Conservation (phyloP, 1,284 basidiomycete species). For the Wallemia ichthyophaga region DNA sequence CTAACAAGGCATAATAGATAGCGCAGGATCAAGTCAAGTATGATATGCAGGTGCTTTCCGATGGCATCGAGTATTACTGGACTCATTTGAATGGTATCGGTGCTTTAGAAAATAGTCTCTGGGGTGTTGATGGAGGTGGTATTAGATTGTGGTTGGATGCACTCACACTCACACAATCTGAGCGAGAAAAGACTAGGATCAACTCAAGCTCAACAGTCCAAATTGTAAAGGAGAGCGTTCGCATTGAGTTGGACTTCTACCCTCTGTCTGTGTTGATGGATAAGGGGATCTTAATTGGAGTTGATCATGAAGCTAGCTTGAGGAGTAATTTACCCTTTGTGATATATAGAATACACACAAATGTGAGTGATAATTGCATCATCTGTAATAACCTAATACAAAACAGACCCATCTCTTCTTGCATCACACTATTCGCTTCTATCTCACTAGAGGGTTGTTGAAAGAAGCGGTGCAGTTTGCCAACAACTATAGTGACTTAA, state of each 20-base stretch:
- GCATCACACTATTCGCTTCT: conserved; percentile 62
- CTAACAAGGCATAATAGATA: conserved; percentile 21
- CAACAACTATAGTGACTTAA: conserved; percentile 51
- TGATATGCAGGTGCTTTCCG: conserved; percentile 87
- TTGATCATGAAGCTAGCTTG: conserved; percentile 55
- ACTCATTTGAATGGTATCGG: conserved; percentile 79
- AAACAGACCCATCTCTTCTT: conserved; percentile 68
- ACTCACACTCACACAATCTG: conserved; percentile 35
- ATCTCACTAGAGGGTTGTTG: conserved; percentile 38
- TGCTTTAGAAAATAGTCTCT: conserved; percentile 78
- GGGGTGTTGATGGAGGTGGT: conserved; percentile 76
- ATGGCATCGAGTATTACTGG: conserved; percentile 93
- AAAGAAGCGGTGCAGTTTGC: conserved; percentile 61
- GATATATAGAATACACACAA: conserved; percentile 70
- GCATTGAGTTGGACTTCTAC: conserved; percentile 72
- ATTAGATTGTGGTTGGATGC: conserved; percentile 90
- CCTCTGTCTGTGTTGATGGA: conserved; percentile 90
- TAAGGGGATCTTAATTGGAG: conserved; percentile 91
- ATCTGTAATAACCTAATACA: conserved; percentile 1
- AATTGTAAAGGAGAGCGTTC: conserved; percentile 68
- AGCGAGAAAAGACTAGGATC: conserved; percentile 7
- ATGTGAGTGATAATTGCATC: conserved; percentile 22
- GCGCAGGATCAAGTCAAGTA: conserved; percentile 75
- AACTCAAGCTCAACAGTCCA: conserved; percentile 20
- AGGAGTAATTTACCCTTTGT: conserved; percentile 57